Conservation (phyloP, 306 rosid genomes). For the Gleditsia sinensis region DNA sequence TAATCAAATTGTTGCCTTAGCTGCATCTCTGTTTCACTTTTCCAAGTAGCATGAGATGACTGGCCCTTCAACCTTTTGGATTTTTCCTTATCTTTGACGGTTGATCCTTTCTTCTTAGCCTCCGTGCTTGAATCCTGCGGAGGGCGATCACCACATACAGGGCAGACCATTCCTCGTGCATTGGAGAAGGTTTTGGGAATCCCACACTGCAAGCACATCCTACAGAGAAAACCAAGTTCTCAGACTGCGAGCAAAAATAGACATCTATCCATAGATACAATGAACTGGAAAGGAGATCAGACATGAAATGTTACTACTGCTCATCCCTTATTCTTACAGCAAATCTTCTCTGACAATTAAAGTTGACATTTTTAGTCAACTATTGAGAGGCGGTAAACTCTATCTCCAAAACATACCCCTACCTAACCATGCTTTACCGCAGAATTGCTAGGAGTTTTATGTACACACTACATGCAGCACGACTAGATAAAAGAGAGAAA, state of each 20-base stretch:
- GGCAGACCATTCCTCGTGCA: conserved; percentile 89
- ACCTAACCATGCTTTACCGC: too few species aligned
- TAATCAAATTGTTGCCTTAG: conserved; percentile 91
- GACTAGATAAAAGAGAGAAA: neutral
- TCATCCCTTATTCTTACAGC: neutral
- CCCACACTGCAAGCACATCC: conserved; percentile 97
- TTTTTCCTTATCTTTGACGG: conserved; percentile 91
- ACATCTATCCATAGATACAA: neutral
- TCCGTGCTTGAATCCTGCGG: conserved; percentile 53
- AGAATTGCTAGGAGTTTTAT: conserved; percentile 14
- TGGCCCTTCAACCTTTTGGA: conserved; percentile 90
- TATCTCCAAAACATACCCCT: neutral
- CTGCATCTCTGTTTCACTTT: conserved; percentile 97
- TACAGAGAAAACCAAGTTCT: conserved; percentile 35
- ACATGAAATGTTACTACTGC: neutral
- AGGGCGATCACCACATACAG: conserved; percentile 84
- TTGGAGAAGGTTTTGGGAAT: conserved; percentile 84
- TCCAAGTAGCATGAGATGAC: conserved; percentile 95
- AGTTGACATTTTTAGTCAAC: neutral
- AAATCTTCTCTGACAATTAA: neutral
- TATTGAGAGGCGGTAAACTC: neutral
- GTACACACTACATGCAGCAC: conserved; percentile 21
- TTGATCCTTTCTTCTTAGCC: conserved; percentile 84
- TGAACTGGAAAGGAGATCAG: neutral
- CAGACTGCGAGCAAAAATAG: conserved; percentile 1